Evolutionary conservation across 139 green algal genomes (phyloP).

Genomic region (Auxenochlorella pyrenoidosa): DNA sequence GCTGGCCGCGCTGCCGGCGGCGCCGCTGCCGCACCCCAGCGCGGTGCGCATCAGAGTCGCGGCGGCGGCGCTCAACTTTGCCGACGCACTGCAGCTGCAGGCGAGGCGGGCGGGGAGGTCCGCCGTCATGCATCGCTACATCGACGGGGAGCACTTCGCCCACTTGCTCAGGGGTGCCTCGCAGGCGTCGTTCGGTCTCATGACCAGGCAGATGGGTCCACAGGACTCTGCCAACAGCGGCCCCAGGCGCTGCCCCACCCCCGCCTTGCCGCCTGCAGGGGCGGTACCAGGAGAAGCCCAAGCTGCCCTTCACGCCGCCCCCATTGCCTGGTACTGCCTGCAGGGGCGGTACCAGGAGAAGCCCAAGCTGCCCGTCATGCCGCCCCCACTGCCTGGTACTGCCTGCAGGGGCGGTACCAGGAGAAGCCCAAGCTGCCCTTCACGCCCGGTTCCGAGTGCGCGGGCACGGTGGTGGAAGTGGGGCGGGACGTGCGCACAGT

Average conservation of each 20-base stretch:
- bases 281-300: constrained; percentile 80
- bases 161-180: too few species aligned
- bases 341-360: constrained; percentile 82
- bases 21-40: constrained; percentile 9
- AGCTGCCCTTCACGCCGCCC: constrained; percentile 82
- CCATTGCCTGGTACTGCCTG: too few species aligned
- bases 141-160: too few species aligned
- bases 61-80: constrained; percentile 77
- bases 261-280: constrained; percentile 34
- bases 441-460: constrained; percentile 84
- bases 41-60: constrained; percentile 55
- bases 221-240: too few species aligned
- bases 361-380: constrained; percentile 79
- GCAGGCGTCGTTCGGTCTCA: too few species aligned
- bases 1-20: not conserved
- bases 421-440: constrained; percentile 83
- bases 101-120: not conserved
- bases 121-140: not conserved
- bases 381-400: too few species aligned
- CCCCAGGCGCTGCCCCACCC: not conserved
- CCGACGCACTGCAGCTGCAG: constrained; percentile 71
- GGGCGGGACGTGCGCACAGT: constrained; percentile 68
- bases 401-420: constrained; percentile 83
- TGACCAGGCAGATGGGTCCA: too few species aligned
- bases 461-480: constrained; percentile 75